Evolutionary conservation across 2,329 filamentous ascomycete species (phyloP).

Genomic region (Myrmaecium sp.): DNA sequence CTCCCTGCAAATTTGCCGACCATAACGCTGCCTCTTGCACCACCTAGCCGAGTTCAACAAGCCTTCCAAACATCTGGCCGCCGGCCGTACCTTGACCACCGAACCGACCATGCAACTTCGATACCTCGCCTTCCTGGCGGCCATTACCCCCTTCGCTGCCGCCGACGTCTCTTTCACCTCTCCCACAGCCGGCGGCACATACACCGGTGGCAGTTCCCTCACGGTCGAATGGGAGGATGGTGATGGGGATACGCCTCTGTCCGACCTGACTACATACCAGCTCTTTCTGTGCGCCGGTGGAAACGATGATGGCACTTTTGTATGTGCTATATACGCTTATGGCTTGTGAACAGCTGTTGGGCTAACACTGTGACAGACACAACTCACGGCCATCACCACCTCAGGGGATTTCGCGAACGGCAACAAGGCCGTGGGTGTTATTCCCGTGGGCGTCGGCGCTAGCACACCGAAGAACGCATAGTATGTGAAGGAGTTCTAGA

Average conservation of each 20-base stretch:
- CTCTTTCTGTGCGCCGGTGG: conserved; percentile 45
- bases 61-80: too few species aligned
- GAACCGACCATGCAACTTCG: conserved; percentile 8
- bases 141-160: conserved; percentile 25
- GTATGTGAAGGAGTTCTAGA: too few species aligned
- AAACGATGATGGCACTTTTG: conserved; percentile 31
- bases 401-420: conserved; percentile 21
- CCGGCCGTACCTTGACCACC: too few species aligned
- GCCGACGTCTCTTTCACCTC: conserved; percentile 38
- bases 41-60: too few species aligned
- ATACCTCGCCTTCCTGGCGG: conserved; percentile 16
- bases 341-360: conserved; percentile 4
- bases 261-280: conserved; percentile 36
- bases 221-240: conserved; percentile 41
- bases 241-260: conserved; percentile 30
- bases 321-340: conserved; percentile 12
- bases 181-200: conserved; percentile 33
- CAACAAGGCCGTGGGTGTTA: conserved; percentile 26
- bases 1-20: too few species aligned
- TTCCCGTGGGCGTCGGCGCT: conserved; percentile 26
- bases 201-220: conserved; percentile 34
- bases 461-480: conserved; percentile 34
- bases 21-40: too few species aligned
- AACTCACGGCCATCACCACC: conserved; percentile 23
- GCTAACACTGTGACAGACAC: conserved; percentile 16